These are phyloP conservation scores for Candolleomyces aberdarensis DNA, from an alignment of 768 basidiomycete genomes.

Conservation along the genomic window DNA sequence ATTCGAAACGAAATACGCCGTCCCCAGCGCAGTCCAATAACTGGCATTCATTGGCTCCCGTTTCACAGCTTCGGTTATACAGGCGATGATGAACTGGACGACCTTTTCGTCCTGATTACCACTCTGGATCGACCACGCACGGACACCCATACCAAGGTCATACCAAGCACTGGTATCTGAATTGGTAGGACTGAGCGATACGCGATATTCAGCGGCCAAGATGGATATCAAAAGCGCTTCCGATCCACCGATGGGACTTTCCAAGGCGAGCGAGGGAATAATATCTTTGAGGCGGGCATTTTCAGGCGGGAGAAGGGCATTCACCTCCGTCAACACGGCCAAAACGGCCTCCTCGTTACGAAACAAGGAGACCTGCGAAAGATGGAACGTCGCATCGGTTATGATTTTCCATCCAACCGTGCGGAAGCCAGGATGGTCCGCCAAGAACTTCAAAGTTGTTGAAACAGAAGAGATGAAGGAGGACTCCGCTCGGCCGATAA, in stretches of 20 bases:
- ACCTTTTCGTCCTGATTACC: conserved; percentile 11
- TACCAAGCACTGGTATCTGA: conserved; percentile 52
- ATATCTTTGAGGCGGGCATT: neutral
- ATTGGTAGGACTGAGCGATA: conserved; percentile 1
- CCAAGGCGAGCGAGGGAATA: neutral
- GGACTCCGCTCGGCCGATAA: conserved; percentile 66
- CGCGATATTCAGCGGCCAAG: conserved; percentile 4
- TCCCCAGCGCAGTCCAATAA: conserved; percentile 85
- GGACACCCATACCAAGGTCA: conserved; percentile 68
- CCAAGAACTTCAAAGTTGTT: conserved; percentile 46
- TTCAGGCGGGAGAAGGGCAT: neutral
- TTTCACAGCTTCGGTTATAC: conserved; percentile 69
- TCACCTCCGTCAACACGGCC: neutral
- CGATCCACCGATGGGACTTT: neutral
- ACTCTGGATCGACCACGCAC: conserved; percentile 38
- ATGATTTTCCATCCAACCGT: conserved; percentile 79
- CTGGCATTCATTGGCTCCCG: conserved; percentile 66
- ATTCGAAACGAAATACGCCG: conserved; percentile 61
- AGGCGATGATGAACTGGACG: conserved; percentile 24
- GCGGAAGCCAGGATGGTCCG: conserved; percentile 59
- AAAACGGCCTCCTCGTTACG: conserved; percentile 31
- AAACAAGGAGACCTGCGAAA: conserved; percentile 54
- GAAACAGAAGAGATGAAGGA: conserved; percentile 65
- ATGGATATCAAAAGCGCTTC: conserved; percentile 1
- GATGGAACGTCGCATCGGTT: conserved; percentile 69